phyloP scores from a whole-genome alignment of 768 basidiomycete genomes.

The Roridomyces roridus region DNA sequence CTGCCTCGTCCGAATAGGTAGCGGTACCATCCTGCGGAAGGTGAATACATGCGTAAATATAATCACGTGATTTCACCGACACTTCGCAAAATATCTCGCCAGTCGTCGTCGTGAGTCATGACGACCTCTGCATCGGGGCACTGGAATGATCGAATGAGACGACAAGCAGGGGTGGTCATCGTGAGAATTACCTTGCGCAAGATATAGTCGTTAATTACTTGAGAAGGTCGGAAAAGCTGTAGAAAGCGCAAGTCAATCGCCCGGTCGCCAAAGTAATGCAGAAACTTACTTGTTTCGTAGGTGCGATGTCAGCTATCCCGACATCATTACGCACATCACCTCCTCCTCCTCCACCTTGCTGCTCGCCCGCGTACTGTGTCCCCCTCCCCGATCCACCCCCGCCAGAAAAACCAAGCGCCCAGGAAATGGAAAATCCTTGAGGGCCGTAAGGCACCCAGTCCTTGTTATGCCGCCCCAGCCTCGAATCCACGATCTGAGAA shows the following conservation, averaged over 20 bases:
- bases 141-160: neutral
- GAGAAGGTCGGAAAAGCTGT: conserved; percentile 7
- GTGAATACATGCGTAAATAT: too few species aligned
- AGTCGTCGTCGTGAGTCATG: conserved; percentile 17
- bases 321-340: too few species aligned
- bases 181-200: conserved; percentile 10
- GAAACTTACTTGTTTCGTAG: neutral
- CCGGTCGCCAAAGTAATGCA: too few species aligned
- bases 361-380: neutral
- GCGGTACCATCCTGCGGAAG: too few species aligned
- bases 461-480: neutral
- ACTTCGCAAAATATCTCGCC: conserved; percentile 10
- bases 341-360: too few species aligned
- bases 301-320: neutral
- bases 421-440: too few species aligned
- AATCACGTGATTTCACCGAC: too few species aligned
- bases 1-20: too few species aligned
- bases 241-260: too few species aligned
- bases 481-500: neutral
- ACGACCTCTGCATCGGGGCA: neutral
- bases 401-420: neutral
- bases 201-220: conserved; percentile 2
- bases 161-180: too few species aligned
- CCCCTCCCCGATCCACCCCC: too few species aligned
- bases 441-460: conserved; percentile 4